A percentile compares a stretch with the other conserved stretches of the same genome.
These are phyloP conservation scores for Tricholoma bakamatsutake DNA, from an alignment of 768 basidiomycete species.

Conservation along the genomic window DNA sequence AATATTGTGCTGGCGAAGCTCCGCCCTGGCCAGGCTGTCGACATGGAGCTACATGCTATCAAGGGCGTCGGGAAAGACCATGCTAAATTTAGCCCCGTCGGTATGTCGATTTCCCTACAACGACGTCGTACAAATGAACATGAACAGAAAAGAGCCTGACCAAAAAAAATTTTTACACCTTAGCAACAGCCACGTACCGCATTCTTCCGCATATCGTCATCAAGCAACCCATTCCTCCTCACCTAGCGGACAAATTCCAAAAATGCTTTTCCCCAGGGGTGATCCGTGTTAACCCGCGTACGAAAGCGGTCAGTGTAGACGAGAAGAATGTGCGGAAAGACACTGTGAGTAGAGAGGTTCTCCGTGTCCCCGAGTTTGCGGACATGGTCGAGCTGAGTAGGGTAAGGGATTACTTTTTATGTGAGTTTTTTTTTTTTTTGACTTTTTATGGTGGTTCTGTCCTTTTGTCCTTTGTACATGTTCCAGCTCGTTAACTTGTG, in stretches of 20 bases:
- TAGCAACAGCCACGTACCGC: slow-evolving; percentile 95
- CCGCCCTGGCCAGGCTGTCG: slow-evolving; percentile 83
- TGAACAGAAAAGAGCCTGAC: too few species aligned
- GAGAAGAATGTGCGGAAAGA: slow-evolving; percentile 69
- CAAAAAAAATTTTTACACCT: neutral
- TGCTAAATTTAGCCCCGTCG: slow-evolving; percentile 95
- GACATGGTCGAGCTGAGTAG: slow-evolving; percentile 78
- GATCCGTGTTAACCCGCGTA: slow-evolving; percentile 53
- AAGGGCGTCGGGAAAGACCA: slow-evolving; percentile 94
- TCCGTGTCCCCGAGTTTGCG: slow-evolving; percentile 87
- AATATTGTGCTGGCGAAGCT: slow-evolving; percentile 90
- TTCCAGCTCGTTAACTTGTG: too few species aligned
- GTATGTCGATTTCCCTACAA: slow-evolving; percentile 39
- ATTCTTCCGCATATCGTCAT: slow-evolving; percentile 82
- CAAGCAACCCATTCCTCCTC: slow-evolving; percentile 66
- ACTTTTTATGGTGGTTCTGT: too few species aligned
- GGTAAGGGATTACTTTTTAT: slow-evolving; percentile 63
- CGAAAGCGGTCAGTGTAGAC: slow-evolving; percentile 59
- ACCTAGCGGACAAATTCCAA: slow-evolving; percentile 77
- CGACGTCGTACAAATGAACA: too few species aligned
- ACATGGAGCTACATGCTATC: slow-evolving; percentile 83
- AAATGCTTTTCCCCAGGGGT: slow-evolving; percentile 86
- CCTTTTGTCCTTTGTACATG: too few species aligned
- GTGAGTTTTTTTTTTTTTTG: too few species aligned
- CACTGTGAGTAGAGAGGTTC: slow-evolving; percentile 86